These are phyloP conservation scores for Ogataea salicorniae DNA, from an alignment of 805 yeast species.

Conservation along the genomic window DNA sequence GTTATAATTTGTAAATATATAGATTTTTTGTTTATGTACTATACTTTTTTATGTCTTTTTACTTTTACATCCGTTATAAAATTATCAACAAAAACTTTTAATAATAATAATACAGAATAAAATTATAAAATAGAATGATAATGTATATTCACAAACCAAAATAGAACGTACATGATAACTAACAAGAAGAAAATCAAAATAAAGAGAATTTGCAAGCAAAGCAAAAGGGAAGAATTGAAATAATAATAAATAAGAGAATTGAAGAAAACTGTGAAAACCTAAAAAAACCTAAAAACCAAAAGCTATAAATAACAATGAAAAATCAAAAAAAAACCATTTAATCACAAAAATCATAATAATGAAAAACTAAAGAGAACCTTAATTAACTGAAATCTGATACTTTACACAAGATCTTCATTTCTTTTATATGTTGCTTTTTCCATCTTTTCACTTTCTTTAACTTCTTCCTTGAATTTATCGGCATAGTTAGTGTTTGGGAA, in stretches of 20 bases:
- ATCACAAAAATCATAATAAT: neutral
- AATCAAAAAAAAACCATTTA: neutral
- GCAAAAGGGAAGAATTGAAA: neutral
- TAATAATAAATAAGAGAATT: neutral
- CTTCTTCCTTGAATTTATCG: slow-evolving; percentile 21
- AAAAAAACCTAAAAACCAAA: too few species aligned
- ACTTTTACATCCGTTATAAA: too few species aligned
- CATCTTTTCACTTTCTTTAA: slow-evolving; percentile 17
- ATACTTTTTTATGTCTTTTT: too few species aligned
- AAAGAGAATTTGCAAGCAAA: neutral
- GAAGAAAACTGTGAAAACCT: neutral
- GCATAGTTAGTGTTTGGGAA: slow-evolving; percentile 19
- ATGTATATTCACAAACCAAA: neutral
- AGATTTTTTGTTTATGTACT: too few species aligned
- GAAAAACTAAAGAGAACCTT: neutral
- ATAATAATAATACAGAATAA: neutral
- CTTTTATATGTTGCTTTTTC: slow-evolving; percentile 19
- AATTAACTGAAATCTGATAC: too few species aligned
- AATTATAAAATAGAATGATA: neutral
- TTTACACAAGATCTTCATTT: slow-evolving; percentile 8
- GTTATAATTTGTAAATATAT: neutral
- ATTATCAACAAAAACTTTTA: neutral
- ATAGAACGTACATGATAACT: neutral
- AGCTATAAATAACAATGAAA: too few species aligned
- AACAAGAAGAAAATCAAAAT: neutral